Percentiles rank a stretch among this genome's conserved stretches.
Evolutionary conservation across 495 filamentous ascomycete species (phyloP).

Genomic region (Penicillium dipodomyicola): DNA sequence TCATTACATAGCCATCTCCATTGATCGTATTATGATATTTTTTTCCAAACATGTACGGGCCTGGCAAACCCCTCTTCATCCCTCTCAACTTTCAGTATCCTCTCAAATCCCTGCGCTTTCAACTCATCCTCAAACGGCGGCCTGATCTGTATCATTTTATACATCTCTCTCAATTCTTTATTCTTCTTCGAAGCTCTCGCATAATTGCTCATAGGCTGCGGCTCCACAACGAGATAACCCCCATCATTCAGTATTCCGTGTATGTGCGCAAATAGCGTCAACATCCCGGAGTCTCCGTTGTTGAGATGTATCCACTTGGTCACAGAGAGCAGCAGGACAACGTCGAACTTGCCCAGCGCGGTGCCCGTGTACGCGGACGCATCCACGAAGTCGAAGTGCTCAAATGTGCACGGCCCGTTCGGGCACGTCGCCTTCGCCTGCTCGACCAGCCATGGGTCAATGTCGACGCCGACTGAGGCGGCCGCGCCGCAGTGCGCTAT

Average conservation of each 20-base stretch:
- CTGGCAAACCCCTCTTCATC: constrained; percentile 32
- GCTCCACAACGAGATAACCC: constrained; percentile 31
- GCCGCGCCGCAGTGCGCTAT: constrained; percentile 28
- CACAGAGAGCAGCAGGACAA: constrained; percentile 30
- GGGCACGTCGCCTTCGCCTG: constrained; percentile 30
- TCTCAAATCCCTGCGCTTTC: constrained; percentile 29
- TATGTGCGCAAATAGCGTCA: constrained; percentile 29
- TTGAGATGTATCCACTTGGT: constrained; percentile 34
- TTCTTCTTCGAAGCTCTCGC: constrained; percentile 30
- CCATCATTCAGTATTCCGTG: constrained; percentile 27
- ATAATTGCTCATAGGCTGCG: constrained; percentile 36
- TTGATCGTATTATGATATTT: constrained; percentile 16
- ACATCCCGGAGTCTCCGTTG: constrained; percentile 29
- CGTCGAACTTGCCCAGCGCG: constrained; percentile 31
- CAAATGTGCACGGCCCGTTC: constrained; percentile 30
- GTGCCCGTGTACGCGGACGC: constrained; percentile 52
- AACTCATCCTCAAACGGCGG: constrained; percentile 29
- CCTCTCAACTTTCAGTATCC: constrained; percentile 26
- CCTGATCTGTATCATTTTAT: constrained; percentile 28
- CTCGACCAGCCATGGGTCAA: constrained; percentile 31
- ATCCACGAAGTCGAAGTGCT: constrained; percentile 47
- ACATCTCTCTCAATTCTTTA: constrained; percentile 32
- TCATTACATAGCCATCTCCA: constrained; percentile 5
- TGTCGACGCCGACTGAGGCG: constrained; percentile 31
- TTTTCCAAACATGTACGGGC: constrained; percentile 32